phyloP scores from a whole-genome alignment of 177 flowering plant genomes.

The Vitis hybrid region DNA sequence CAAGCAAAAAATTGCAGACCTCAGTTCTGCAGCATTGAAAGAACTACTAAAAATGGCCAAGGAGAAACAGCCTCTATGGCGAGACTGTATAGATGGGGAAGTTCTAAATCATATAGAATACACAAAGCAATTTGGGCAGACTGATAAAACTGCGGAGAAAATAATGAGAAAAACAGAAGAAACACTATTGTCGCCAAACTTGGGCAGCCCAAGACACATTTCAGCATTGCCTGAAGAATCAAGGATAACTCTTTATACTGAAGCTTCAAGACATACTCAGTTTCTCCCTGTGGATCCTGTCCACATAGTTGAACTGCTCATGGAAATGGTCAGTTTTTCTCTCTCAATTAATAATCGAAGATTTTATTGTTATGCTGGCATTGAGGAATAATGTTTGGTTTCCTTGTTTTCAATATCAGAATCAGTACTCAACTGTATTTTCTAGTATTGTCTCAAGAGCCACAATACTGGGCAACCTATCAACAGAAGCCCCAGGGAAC shows the following conservation, averaged over 20 bases:
- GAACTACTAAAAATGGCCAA: conserved; percentile 28
- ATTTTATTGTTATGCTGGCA: not conserved
- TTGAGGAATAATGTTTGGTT: not conserved
- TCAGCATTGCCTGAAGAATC: no score
- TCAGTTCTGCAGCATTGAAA: conserved; percentile 31
- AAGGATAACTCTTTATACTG: not conserved
- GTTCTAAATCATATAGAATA: conserved; percentile 25
- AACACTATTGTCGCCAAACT: not conserved
- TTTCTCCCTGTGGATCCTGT: conserved; percentile 13
- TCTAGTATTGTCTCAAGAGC: conserved; percentile 31
- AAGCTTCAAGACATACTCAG: conserved; percentile 26
- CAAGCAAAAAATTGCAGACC: conserved; percentile 22
- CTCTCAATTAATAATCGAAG: not conserved
- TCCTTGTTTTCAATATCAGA: conserved; percentile 19
- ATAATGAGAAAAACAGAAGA: conserved; percentile 23
- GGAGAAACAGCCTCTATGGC: conserved; percentile 34
- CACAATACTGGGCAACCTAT: conserved; percentile 15
- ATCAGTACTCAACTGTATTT: conserved; percentile 29
- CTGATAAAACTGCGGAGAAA: conserved; percentile 23
- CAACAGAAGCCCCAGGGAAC: conserved; percentile 6
- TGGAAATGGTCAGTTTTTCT: conserved; percentile 33
- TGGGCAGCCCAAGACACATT: not conserved
- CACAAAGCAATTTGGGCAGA: conserved; percentile 12
- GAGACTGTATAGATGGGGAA: not conserved
- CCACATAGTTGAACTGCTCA: conserved; percentile 24